Base-by-base conservation (phyloP, 305 asterid genomes). In the Solanum hybrid region DNA sequence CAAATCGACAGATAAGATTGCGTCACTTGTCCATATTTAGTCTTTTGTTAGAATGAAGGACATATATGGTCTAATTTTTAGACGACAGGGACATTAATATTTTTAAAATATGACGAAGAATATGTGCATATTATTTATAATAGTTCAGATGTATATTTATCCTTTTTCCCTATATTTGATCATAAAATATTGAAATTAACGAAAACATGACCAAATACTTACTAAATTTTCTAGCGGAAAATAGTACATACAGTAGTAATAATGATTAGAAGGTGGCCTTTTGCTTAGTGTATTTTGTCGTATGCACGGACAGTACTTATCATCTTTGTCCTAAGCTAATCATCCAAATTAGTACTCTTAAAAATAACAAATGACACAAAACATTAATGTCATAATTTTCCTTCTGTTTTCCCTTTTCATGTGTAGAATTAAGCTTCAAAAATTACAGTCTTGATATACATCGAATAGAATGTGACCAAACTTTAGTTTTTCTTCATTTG, bases 271-370 rank as follows among this genome's bases (percentile, higher is more conserved):
- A 74, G 22, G n/a, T 74, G 24, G n/a, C 37, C 10, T 26, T 61
- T 40, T 39, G 69, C 36, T 81, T 40, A 26, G 26, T 28, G 28
- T 46, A 46, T 46, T 42, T 83, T 83, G 74, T 46, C 74, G 87
- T 82, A 82, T 83, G 40, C 87, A 83, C 11, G 29, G 87, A 28
- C 87, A 83, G 69, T 81, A 26, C 26, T 81, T 29, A 51, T 46
- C 29, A 46, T 18, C 33, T 11, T 37, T 36, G 57, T 79, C 33
- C 61, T 79, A 2, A n/a, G 33, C 86, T 79, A 79, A 79, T 79
- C 20, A 79, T 79, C 33, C 33, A 11, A 79, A 36, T 79, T n/a
- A 79, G 86, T 79, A 16, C 39, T 83, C 87, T 51, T 18, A 40
- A 34, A 34, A 34, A 20, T 31, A 42, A 26, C 87, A 82, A 40